Evolutionary conservation across 2,329 filamentous ascomycete genomes (phyloP).

Genomic region (Taxawa tesnikishii): DNA sequence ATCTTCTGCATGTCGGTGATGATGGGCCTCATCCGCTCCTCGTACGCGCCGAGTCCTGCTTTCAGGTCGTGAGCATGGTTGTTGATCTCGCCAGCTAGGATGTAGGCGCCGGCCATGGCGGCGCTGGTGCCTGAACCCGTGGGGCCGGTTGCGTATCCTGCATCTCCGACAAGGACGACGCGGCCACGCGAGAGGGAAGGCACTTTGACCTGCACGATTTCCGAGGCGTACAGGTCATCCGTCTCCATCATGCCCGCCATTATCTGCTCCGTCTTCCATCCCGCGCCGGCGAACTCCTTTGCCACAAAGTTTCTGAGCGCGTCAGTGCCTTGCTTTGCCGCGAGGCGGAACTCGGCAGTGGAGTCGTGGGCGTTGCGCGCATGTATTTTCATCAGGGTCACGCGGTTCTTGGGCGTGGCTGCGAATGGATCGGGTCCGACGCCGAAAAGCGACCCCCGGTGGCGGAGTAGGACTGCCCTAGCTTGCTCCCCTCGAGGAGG

Average conservation of each 20-base stretch:
- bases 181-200: conserved; percentile 19
- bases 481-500: conserved; percentile 23
- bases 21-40: conserved; percentile 32
- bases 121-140: conserved; percentile 24
- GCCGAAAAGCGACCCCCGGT: conserved; percentile 26
- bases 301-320: conserved; percentile 21
- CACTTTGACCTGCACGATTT: conserved; percentile 22
- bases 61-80: conserved; percentile 15
- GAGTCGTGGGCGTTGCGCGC: conserved; percentile 16
- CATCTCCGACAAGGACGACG: conserved; percentile 29
- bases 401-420: conserved; percentile 17
- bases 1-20: conserved; percentile 25
- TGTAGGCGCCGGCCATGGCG: conserved; percentile 34
- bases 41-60: conserved; percentile 32
- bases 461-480: conserved; percentile 25
- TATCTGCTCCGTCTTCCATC: conserved; percentile 13
- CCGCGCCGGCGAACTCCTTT: conserved; percentile 9
- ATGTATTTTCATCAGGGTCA: conserved; percentile 24
- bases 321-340: conserved; percentile 22
- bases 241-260: conserved; percentile 9
- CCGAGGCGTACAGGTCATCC: conserved; percentile 14
- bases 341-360: conserved; percentile 26
- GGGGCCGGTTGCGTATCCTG: conserved; percentile 22
- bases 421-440: conserved; percentile 22
- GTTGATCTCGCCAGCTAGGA: conserved; percentile 40